Conservation (phyloP, 805 yeast genomes). For the Starmerella apis region DNA sequence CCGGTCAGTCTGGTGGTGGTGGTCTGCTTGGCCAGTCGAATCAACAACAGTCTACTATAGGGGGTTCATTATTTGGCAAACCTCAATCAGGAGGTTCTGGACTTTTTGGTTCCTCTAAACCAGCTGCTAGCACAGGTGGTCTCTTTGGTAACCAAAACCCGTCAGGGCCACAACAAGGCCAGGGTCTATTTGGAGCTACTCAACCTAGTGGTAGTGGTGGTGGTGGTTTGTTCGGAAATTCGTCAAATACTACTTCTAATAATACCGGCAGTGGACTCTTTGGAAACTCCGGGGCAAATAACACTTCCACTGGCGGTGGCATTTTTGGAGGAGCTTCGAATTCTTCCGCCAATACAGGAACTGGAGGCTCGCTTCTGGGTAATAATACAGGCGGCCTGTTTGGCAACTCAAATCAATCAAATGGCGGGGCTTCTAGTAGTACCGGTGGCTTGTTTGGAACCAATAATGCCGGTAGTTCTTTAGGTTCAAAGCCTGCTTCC, state of each 20-base stretch:
- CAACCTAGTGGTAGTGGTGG: slow-evolving; percentile 28
- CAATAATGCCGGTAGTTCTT: not conserved
- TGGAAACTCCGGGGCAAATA: slow-evolving; percentile 14
- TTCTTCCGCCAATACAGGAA: not conserved
- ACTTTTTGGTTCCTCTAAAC: not conserved
- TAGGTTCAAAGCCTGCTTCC: not conserved
- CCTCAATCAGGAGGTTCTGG: slow-evolving; percentile 3
- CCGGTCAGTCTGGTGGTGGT: not conserved
- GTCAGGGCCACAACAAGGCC: slow-evolving; percentile 18
- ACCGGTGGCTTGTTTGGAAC: not conserved
- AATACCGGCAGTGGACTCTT: slow-evolving; percentile 19
- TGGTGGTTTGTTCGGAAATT: slow-evolving; percentile 19
- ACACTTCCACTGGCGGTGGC: not conserved
- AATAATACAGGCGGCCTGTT: slow-evolving; percentile 9
- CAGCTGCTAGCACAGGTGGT: not conserved
- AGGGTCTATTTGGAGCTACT: slow-evolving; percentile 22
- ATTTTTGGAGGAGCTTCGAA: slow-evolving; percentile 14
- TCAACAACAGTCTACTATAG: not conserved
- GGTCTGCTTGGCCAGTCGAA: not conserved
- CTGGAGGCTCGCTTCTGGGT: not conserved
- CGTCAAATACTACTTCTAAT: too few relatives aligned
- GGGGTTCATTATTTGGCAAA: slow-evolving; percentile 4
- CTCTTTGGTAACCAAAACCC: slow-evolving; percentile 7
- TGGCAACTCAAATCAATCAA: not conserved
- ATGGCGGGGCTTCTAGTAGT: not conserved